Base-by-base conservation (phyloP, 768 basidiomycete species). In the Steccherinum ochraceum region DNA sequence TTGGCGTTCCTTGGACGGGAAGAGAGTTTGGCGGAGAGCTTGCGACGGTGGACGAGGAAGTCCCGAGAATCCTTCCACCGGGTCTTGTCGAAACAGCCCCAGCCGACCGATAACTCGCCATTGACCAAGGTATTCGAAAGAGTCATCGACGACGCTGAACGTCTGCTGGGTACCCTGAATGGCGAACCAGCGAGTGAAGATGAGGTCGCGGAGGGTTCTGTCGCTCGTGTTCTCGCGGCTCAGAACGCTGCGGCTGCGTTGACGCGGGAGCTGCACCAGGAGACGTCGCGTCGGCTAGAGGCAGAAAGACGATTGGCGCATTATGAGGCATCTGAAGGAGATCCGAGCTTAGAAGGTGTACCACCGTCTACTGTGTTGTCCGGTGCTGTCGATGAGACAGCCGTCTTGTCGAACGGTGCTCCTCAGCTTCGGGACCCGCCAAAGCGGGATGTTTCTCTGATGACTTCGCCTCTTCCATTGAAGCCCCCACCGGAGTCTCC, bases 1-100 rank as follows among this genome's bases (percentile, higher is more conserved):
- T 76, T 92, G 2, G 71, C 74, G 0, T 69, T 88, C 57, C 68
- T 84, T 1, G 73, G 74, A 0, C 68, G 86, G n/a, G 88, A 90
- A 59, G 86, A 88, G 59, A 64, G 69, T 23, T 57, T 84, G 0
- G 68, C 72, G 1, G 80, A 83, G 56, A 72, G 67, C 5, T 57
- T 90, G 52, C 66, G 75, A 45, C 68, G 78, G 43, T 86, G 81
- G 82, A 67, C 80, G 5, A 67, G 76, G 45, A 69, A 74, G 11
- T 73, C 75, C 10, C 70, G 72, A 27, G 80, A 85, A 56, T 57
- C 62, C 3, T 53, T 72, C 10, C 56, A 53, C 12, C 64, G 62
- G 19, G 7, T 56, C 5, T 30, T 24, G 40, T 40, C 55, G 24
- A 16, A 27, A 20, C 19, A 48, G 12, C 39, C 43, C 4, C 49